Evolutionary conservation across 1,139 yeast genomes (phyloP), one percentile per base, ranked within the genome.

Genomic region (Geotrichum macrosporum): DNA sequence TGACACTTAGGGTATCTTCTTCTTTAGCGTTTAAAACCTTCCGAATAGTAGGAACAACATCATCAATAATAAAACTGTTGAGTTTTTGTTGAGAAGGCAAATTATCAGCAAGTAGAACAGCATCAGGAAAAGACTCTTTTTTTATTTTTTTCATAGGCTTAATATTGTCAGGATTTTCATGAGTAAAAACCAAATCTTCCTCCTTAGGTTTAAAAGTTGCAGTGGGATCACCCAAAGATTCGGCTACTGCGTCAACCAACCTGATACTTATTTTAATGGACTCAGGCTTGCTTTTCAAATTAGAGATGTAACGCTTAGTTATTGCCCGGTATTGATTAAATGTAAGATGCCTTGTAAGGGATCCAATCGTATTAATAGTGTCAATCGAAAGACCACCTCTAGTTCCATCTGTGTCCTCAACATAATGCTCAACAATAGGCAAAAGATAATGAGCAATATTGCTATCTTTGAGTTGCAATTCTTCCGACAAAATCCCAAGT

Each of bases 311-410:
- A 57, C 96, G 78, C 55, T 77, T 77, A 53, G 86, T 71, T 19
- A 86, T 70, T 0, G 95, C 92, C 50, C 78, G 77, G 63, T 77
- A 88, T 60, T 92, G 96, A 56, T 76, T 80, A 88, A 94, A 88
- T 9, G 82, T 76, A 38, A 87, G 70, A 53, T 75, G 72, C 44
- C 75, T 68, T 5, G 81, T 71, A 53, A 92, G 70, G 9, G 65
- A 63, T 8, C 87, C 81, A 51, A 89, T 76, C 0, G 89, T 70
- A 6, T 68, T 69, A 38, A 85, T 70, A 0, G 95, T 75, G 56
- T 86, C 96, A 58, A 82, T 80, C 12, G 89, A 78, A 53, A 89
- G 69, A 56, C 82, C 81, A 60, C 86, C 77, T 47, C 77, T 72
- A 50, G 81, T 87, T 24, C 78, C 85, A 36, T 76, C 81, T 5